Percentiles rank a stretch among this genome's conserved stretches.
Conservation (phyloP, 1,284 basidiomycete species). For the Termitomyces sp. region DNA sequence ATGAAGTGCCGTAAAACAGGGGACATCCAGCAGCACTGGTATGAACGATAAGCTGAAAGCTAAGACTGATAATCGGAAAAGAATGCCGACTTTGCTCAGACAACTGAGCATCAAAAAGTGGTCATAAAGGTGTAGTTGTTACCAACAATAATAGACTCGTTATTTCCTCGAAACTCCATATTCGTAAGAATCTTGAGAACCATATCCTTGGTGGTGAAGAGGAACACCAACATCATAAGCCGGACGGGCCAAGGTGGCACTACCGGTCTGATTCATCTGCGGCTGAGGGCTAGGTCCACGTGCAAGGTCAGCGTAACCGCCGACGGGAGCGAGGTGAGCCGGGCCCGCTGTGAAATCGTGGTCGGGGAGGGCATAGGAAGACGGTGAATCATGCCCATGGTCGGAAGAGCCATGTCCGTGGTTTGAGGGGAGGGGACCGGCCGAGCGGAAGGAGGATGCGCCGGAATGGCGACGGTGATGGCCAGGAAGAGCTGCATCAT, state of each 20-base stretch:
- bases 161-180: slow-evolving; percentile 15
- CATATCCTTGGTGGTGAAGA: slow-evolving; percentile 54
- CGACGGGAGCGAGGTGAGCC: slow-evolving; percentile 52
- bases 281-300: slow-evolving; percentile 62
- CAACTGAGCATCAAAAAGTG: slow-evolving; percentile 14
- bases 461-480: slow-evolving; percentile 51
- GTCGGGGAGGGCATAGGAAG: slow-evolving; percentile 44
- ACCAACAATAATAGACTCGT: neutral
- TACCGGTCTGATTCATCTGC: slow-evolving; percentile 53
- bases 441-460: slow-evolving; percentile 71
- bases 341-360: slow-evolving; percentile 81
- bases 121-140: slow-evolving; percentile 9
- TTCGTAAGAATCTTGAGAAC: slow-evolving; percentile 9
- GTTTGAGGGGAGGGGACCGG: slow-evolving; percentile 35
- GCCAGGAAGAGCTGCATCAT: slow-evolving; percentile 39
- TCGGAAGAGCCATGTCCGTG: slow-evolving; percentile 23
- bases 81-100: slow-evolving; percentile 19
- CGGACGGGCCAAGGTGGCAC: slow-evolving; percentile 36
- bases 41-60: slow-evolving; percentile 14
- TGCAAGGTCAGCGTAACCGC: slow-evolving; percentile 75
- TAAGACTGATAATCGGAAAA: slow-evolving; percentile 15
- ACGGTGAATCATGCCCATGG: slow-evolving; percentile 17
- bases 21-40: slow-evolving; percentile 26
- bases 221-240: slow-evolving; percentile 53
- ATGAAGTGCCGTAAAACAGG: slow-evolving; percentile 19